Conservation (phyloP, 2,329 filamentous ascomycete genomes). For the Plenodomus tracheiphilus region DNA sequence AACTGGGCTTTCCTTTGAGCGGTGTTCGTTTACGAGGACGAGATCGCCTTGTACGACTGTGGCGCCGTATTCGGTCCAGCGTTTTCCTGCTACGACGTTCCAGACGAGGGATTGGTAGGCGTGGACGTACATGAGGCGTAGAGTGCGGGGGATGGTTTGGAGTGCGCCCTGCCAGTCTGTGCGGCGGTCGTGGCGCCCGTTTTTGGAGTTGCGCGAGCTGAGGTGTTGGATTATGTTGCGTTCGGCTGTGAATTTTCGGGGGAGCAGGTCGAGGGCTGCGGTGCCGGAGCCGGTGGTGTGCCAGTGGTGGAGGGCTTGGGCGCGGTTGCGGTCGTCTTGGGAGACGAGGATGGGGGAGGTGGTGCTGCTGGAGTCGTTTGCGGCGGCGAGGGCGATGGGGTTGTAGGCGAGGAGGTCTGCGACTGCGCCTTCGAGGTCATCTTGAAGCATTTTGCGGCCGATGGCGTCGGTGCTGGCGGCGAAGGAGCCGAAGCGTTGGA, state of each 20-base stretch:
- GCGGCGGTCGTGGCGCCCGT: slow-evolving; percentile 52
- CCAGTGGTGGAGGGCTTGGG: slow-evolving; percentile 78
- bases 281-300: slow-evolving; percentile 61
- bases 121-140: slow-evolving; percentile 94
- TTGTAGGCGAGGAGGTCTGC: slow-evolving; percentile 76
- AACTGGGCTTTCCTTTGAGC: slow-evolving; percentile 48
- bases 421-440: slow-evolving; percentile 79
- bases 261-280: slow-evolving; percentile 69
- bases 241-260: slow-evolving; percentile 82
- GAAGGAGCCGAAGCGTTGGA: slow-evolving; percentile 95
- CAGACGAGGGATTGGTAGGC: slow-evolving; percentile 95
- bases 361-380: slow-evolving; percentile 46
- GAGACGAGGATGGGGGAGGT: slow-evolving; percentile 56
- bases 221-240: slow-evolving; percentile 77
- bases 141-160: slow-evolving; percentile 74
- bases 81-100: slow-evolving; percentile 82
- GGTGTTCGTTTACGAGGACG: slow-evolving; percentile 67
- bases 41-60: slow-evolving; percentile 84
- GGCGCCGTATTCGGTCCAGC: slow-evolving; percentile 75
- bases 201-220: slow-evolving; percentile 48
- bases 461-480: slow-evolving; percentile 81
- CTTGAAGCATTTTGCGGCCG: slow-evolving; percentile 80
- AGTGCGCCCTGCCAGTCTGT: slow-evolving; percentile 82
- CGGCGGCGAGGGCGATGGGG: slow-evolving; percentile 61
- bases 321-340: slow-evolving; percentile 77